Conservation (phyloP, 192 early-diverging fungal genomes). For the Anaeromyces robustus region DNA sequence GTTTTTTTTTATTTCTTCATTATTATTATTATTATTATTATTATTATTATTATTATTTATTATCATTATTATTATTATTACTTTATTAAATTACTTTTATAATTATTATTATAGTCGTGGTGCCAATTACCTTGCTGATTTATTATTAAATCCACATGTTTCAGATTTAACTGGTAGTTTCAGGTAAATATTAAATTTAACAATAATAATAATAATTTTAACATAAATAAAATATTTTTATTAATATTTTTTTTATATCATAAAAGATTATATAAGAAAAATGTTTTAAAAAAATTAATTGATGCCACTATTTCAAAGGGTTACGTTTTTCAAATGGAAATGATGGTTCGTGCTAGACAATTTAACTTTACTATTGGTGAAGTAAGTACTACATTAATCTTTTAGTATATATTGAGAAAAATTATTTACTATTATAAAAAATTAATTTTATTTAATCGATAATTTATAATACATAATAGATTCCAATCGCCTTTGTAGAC, state of each 20-base stretch:
- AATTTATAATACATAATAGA: too few relatives aligned
- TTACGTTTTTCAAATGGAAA: constrained; percentile 99
- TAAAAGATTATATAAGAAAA: constrained; percentile 75
- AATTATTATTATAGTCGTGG: constrained; percentile 42
- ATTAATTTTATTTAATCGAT: too few relatives aligned
- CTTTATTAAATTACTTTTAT: too few relatives aligned
- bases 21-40: background rate
- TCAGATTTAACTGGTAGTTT: constrained; percentile 92
- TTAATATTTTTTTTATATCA: background rate
- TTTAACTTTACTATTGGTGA: constrained; percentile 76
- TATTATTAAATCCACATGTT: constrained; percentile 73
- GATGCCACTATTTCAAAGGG: constrained; percentile 81
- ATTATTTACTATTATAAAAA: too few relatives aligned
- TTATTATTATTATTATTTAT: background rate
- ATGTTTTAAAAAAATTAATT: constrained; percentile 73
- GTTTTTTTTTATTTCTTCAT: too few relatives aligned
- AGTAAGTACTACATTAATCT: constrained; percentile 13
- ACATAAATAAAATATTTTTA: too few relatives aligned
- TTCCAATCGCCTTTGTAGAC: constrained; percentile 97
- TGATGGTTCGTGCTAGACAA: constrained; percentile 95
- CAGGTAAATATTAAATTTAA: constrained; percentile 22
- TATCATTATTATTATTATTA: background rate
- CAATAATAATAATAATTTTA: background rate
- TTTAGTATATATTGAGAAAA: too few relatives aligned
- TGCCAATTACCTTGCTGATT: constrained; percentile 87